Evolutionary conservation across 371 early-diverging fungal species (phyloP), one percentile per base, ranked within the genome.

Genomic region (Mortierella polycephala): DNA sequence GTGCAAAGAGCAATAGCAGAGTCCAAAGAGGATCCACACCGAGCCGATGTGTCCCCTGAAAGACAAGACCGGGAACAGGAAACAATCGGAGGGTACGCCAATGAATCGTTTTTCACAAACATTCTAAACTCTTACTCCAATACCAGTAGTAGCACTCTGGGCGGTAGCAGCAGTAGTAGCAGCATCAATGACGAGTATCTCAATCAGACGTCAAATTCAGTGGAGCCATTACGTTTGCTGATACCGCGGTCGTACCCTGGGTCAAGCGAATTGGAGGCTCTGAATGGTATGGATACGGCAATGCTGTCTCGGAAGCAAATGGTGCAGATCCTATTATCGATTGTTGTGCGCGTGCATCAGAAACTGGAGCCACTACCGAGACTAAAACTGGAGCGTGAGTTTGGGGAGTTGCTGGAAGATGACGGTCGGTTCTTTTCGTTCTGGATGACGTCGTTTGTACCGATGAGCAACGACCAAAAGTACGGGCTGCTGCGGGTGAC

Each of bases 361-460:
- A 62, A 65, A 55, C 52, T 81, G 21, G 67, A 71, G 52, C 53
- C 83, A 23, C 44, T 83, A 80, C 82, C 71, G 57, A 69, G 65
- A 39, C 55, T 76, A 61, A 66, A 83, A 12, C 67, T 86, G 10
- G 56, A 82, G 50, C 63, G 82, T 8, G 79, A 82, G 42, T 82
- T 75, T 67, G 85, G 84, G 11, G 74, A 75, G 46, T 83, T 86
- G 81, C 76, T 85, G 30, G 64, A 76, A 12, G 80, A 87, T 42
- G 81, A 87, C 39, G 84, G 71, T 12, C 64, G 81, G 5, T 81
- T 79, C 47, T 81, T 89, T 53, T 83, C 84, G 16, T 90, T 86
- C 81, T 90, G 90, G 89, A 73, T 86, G 0, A 88, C 85, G 10
- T 75, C 81, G 39, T 83, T 88, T 13, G 47, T 90, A 40, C 89